Evolutionary conservation across 2,329 filamentous ascomycete genomes (phyloP), one percentile per base, ranked within the genome.

Genomic region (Ramularia collo-cygni): DNA sequence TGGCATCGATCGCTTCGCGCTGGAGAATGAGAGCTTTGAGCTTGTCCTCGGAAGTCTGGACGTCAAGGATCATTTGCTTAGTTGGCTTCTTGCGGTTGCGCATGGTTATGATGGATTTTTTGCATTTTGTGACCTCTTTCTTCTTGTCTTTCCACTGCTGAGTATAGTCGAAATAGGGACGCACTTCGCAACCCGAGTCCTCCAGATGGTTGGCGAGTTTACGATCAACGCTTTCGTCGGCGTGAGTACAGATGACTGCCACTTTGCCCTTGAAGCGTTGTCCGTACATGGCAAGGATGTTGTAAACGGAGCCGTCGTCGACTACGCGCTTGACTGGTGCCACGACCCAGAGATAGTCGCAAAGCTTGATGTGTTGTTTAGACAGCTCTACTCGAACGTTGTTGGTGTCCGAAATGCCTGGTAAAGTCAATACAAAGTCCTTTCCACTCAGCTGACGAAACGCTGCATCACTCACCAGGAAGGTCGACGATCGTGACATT

Each of bases 371-470:
- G 14, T 28, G 24, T 3, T 37, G 17, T 4, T 29, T 19, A 1
- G 33, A 38, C 2, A 38, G 35, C 7, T 42, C 33, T 4, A 48
- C 41, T 15, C 42, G 30, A 1, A 48, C 28, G 2, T 8, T 24
- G 26, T 48, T 46, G 3, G 37, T 47, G 17, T 52, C 50, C 16
- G 14, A 16, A 3, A 45, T 28, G 3, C 49, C 49, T 47, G 21
- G 4, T 19, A 30, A 4, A 2, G 16, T 34, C 14, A 38, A 29
- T 14, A 19, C 12, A 13, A n/a, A n/a, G n/a, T n/a, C n/a, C n/a
- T n/a, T n/a, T n/a, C n/a, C n/a, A n/a, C n/a, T n/a, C n/a, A n/a
- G n/a, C n/a, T n/a, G n/a, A n/a, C n/a, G n/a, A n/a, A n/a, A n/a
- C 21, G 21, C 21, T 6, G 21, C 21, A 24, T 19, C 4, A 14